phyloP scores from a whole-genome alignment of 371 early-diverging fungal species.

The Mortierella sp. region DNA sequence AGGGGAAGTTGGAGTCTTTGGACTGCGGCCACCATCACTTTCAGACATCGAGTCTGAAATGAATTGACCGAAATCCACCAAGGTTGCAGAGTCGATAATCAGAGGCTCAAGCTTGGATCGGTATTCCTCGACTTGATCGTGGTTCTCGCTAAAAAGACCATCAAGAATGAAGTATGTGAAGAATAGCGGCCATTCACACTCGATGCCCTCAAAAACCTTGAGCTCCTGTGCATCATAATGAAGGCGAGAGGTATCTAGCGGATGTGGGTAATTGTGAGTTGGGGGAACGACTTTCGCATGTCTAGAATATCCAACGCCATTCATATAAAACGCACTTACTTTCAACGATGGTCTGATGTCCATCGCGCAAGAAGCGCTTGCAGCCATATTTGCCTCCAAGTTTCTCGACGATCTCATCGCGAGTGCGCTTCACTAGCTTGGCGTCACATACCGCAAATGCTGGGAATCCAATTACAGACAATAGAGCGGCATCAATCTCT shows the following conservation, averaged over 20 bases:
- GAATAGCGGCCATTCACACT: conserved; percentile 94
- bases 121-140: conserved; percentile 79
- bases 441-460: conserved; percentile 89
- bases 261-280: not conserved
- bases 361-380: conserved; percentile 91
- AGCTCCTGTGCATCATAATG: conserved; percentile 90
- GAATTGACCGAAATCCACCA: conserved; percentile 61
- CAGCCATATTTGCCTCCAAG: conserved; percentile 88
- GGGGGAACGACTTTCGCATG: not conserved
- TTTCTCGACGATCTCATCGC: conserved; percentile 84
- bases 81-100: conserved; percentile 74
- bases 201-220: conserved; percentile 87
- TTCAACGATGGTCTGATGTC: conserved; percentile 89
- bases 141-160: conserved; percentile 80
- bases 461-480: conserved; percentile 90
- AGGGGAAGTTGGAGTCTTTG: conserved; percentile 52
- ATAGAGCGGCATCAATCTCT: conserved; percentile 89
- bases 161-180: conserved; percentile 91
- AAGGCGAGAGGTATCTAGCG: conserved; percentile 74
- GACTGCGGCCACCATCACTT: conserved; percentile 44
- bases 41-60: conserved; percentile 52
- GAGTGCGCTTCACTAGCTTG: conserved; percentile 72
- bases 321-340: conserved; percentile 16
- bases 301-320: not conserved
- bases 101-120: conserved; percentile 74